phyloP scores from a whole-genome alignment of 257 asterid species.

The Mitragyna speciosa region DNA sequence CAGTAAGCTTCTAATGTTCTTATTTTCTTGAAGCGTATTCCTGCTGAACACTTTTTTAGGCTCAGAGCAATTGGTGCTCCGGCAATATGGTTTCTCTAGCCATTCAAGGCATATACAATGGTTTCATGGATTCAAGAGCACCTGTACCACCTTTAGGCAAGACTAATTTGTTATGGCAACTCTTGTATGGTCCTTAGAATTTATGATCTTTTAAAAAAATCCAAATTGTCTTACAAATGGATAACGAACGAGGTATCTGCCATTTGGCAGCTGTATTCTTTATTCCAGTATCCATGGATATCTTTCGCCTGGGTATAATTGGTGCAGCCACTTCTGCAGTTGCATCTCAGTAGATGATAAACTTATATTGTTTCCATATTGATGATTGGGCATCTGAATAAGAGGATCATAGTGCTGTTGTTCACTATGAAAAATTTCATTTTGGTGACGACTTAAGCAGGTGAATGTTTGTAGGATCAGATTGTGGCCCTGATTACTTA shows the following conservation, averaged over 20 bases:
- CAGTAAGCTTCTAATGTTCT: neutral
- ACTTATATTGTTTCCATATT: constrained; percentile 26
- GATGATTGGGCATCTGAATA: constrained; percentile 37
- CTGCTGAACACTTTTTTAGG: constrained; percentile 37
- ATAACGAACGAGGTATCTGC: constrained; percentile 29
- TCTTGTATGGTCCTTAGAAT: neutral
- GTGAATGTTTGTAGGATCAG: constrained; percentile 7
- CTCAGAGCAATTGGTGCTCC: constrained; percentile 50
- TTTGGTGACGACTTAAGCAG: constrained; percentile 36
- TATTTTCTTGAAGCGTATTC: constrained; percentile 20
- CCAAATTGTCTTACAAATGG: neutral
- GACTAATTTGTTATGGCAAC: neutral
- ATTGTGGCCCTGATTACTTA: neutral
- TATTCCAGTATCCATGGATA: no score
- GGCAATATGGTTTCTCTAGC: constrained; percentile 34
- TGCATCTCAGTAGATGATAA: constrained; percentile 31
- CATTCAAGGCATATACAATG: constrained; percentile 37
- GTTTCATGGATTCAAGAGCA: constrained; percentile 44
- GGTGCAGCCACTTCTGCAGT: constrained; percentile 46
- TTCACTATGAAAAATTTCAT: constrained; percentile 28
- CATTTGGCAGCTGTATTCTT: constrained; percentile 34
- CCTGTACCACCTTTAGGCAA: constrained; percentile 42
- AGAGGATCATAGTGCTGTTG: constrained; percentile 25
- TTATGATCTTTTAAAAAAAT: neutral
- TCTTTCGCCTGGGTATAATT: constrained; percentile 30